Percentiles rank a stretch among this genome's conserved stretches.
Conservation (phyloP, 805 yeast species). For the Ascoidea rubescens region DNA sequence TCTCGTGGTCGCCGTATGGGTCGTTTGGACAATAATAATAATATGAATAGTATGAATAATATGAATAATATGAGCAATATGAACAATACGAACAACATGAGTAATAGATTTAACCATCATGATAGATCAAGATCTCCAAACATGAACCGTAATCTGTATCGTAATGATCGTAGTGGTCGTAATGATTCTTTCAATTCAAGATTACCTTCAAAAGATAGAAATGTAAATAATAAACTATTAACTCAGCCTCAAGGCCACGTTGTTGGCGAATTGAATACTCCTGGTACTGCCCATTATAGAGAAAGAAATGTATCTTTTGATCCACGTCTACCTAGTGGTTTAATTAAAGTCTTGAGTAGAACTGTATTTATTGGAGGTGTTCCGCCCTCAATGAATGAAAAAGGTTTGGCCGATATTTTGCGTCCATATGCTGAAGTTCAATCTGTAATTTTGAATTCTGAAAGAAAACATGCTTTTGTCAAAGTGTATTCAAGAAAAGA, state of each 20-base stretch:
- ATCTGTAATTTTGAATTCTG: conserved; percentile 73
- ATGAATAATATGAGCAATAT: conserved; percentile 15
- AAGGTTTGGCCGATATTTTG: conserved; percentile 51
- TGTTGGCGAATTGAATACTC: conserved; percentile 49
- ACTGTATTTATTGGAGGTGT: conserved; percentile 93
- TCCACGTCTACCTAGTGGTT: conserved; percentile 57
- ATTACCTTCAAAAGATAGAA: background rate
- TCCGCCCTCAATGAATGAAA: conserved; percentile 68
- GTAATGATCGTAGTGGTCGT: conserved; percentile 3
- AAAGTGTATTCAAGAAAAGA: conserved; percentile 85
- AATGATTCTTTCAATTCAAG: conserved; percentile 1
- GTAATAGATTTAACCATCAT: conserved; percentile 10
- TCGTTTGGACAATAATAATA: background rate
- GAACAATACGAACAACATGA: conserved; percentile 9
- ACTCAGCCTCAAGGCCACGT: conserved; percentile 18
- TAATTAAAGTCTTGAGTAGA: conserved; percentile 73
- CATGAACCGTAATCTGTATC: conserved; percentile 5
- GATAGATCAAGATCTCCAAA: conserved; percentile 18
- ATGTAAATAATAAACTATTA: conserved; percentile 3
- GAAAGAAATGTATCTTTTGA: conserved; percentile 64
- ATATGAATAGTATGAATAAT: background rate
- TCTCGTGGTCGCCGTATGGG: background rate
- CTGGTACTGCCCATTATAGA: conserved; percentile 65
- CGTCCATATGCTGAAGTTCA: conserved; percentile 88
- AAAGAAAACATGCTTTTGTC: conserved; percentile 91